Percentiles rank a stretch among this genome's conserved stretches.
phyloP scores from a whole-genome alignment of 306 rosid species.

The Lablab purpureus region DNA sequence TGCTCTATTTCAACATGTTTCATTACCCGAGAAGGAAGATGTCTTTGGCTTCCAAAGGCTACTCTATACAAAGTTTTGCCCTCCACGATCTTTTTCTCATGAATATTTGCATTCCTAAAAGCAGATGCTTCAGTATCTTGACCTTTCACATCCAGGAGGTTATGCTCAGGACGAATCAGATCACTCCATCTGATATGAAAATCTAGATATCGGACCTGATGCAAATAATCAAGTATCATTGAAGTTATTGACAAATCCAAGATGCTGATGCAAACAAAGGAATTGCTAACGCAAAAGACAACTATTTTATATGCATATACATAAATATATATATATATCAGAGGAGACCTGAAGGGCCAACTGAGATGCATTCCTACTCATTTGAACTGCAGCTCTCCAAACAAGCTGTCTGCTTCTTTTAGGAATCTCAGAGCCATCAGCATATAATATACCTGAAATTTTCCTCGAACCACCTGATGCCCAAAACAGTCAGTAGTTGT shows the following conservation, averaged over 20 bases:
- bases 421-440: conserved; percentile 83
- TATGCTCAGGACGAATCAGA: conserved; percentile 83
- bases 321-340: neutral
- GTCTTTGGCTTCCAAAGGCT: conserved; percentile 86
- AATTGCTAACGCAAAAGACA: neutral
- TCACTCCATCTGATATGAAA: conserved; percentile 86
- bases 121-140: conserved; percentile 82
- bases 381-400: conserved; percentile 93
- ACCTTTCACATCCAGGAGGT: conserved; percentile 73
- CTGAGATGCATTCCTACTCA: conserved; percentile 79
- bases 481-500: conserved; percentile 38
- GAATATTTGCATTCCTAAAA: conserved; percentile 79
- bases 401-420: conserved; percentile 80
- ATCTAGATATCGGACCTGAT: conserved; percentile 88
- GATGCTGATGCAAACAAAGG: neutral
- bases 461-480: conserved; percentile 74
- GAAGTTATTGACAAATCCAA: conserved; percentile 38
- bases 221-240: conserved; percentile 50
- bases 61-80: conserved; percentile 63
- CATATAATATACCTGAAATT: conserved; percentile 69
- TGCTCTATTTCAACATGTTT: conserved; percentile 73
- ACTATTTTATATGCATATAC: neutral
- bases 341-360: conserved; percentile 82
- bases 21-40: conserved; percentile 90
- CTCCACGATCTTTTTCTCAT: conserved; percentile 61